Evolutionary conservation across 345 rosid species (phyloP).

Genomic region (Moricandia moricandioides): DNA sequence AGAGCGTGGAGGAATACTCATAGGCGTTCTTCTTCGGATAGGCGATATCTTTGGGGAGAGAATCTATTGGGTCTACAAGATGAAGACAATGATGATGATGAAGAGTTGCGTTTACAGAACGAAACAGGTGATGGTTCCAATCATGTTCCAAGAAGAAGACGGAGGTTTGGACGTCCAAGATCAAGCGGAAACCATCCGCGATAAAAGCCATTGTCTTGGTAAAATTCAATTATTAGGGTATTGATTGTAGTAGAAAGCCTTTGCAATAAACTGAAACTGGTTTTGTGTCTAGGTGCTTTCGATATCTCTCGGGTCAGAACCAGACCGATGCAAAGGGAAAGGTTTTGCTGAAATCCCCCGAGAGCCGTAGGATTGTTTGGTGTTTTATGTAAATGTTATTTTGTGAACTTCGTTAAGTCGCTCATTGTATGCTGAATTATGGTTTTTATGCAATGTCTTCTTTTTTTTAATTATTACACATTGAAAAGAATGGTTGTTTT

Average conservation of each 20-base stretch:
- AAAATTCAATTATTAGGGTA: slow-evolving; percentile 33
- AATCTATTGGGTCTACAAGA: slow-evolving; percentile 78
- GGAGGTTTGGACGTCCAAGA: slow-evolving; percentile 67
- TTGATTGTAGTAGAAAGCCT: slow-evolving; percentile 21
- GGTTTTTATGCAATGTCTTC: slow-evolving; percentile 14
- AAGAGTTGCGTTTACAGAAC: slow-evolving; percentile 48
- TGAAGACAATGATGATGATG: slow-evolving; percentile 49
- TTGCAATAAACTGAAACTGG: slow-evolving; percentile 23
- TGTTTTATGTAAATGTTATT: slow-evolving; percentile 29
- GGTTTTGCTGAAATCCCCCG: slow-evolving; percentile 33
- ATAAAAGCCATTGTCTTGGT: slow-evolving; percentile 34
- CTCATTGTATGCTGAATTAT: slow-evolving; percentile 22
- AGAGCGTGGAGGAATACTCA: slow-evolving; percentile 72
- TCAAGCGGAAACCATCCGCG: slow-evolving; percentile 63
- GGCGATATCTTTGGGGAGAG: slow-evolving; percentile 87
- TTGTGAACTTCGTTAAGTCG: slow-evolving; percentile 3
- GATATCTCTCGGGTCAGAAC: slow-evolving; percentile 34
- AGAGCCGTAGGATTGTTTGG: slow-evolving; percentile 29
- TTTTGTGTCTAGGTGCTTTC: slow-evolving; percentile 36
- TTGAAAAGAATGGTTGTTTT: neutral
- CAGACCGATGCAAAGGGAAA: slow-evolving; percentile 32
- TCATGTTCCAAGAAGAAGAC: slow-evolving; percentile 62
- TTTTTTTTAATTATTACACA: neutral
- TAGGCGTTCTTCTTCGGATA: slow-evolving; percentile 60
- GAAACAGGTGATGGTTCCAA: slow-evolving; percentile 52